Evolutionary conservation across 2,329 filamentous ascomycete species (phyloP).

Genomic region (Gyromitra esculenta): DNA sequence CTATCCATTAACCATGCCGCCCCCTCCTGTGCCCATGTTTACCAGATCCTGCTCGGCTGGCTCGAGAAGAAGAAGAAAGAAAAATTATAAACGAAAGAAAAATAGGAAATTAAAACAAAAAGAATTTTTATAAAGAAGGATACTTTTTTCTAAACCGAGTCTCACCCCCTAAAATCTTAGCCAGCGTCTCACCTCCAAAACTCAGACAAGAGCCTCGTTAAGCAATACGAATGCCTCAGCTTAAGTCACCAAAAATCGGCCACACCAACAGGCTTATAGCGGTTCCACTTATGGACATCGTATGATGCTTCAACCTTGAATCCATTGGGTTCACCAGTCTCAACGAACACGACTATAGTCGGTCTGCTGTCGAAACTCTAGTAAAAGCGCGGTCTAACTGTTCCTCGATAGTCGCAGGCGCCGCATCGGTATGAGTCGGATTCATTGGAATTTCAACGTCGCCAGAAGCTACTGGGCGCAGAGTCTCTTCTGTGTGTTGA

Average conservation of each 20-base stretch:
- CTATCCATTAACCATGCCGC: conserved; percentile 14
- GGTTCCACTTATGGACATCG: background rate
- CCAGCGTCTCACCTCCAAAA: conserved; percentile 5
- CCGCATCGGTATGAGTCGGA: background rate
- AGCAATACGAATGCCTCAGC: background rate
- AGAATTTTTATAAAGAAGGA: conserved; percentile 32
- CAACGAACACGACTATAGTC: conserved; percentile 3
- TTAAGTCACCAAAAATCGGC: background rate
- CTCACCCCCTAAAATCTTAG: conserved; percentile 22
- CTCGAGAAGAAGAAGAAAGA: conserved; percentile 20
- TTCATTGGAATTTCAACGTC: conserved; percentile 3
- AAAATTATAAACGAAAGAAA: conserved; percentile 22
- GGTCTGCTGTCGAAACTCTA: background rate
- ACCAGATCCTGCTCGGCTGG: background rate
- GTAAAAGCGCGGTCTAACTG: conserved; percentile 9
- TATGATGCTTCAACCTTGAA: background rate
- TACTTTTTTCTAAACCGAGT: conserved; percentile 48
- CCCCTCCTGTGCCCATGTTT: background rate
- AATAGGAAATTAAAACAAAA: conserved; percentile 40
- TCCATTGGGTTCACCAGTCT: background rate
- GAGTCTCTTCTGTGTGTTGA: background rate
- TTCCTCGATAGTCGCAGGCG: background rate
- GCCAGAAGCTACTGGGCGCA: background rate
- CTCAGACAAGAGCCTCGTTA: conserved; percentile 2
- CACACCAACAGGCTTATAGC: background rate